Evolutionary conservation across 2,329 filamentous ascomycete genomes (phyloP), one percentile per base, ranked within the genome.

Genomic region (Xylaria multiplex): DNA sequence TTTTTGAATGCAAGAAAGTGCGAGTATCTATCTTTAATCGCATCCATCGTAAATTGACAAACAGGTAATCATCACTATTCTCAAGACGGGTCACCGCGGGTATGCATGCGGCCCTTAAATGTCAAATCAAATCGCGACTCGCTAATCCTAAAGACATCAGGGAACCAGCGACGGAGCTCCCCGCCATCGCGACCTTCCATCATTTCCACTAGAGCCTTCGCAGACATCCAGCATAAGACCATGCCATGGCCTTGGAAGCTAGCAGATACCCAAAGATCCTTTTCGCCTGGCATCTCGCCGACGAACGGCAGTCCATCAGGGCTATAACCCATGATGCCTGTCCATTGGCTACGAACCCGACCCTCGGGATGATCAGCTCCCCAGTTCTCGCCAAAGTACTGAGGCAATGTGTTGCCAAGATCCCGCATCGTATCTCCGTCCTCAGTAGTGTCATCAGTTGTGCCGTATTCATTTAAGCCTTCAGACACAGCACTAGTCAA

Each of bases 241-340:
- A 90, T 91, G 0, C 88, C 88, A 74, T 91, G 87, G 0, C 89
- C 89, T 69, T 89, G 88, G 69, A 91, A 91, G 6, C 86, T 83
- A 2, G 85, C 86, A 37, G 83, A 81, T 1, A 88, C 78, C 81
- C 85, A 89, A 24, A 90, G 72, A 0, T 83, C 57, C 82, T 78
- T 69, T 48, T 81, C 75, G 0, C 75, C 79, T 2, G 81, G 80
- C 63, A 86, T 76, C 65, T 79, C 76, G 0, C 86, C 86, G 0
- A 88, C 82, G 50, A 86, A 79, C 0, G 86, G 86, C 49, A 84
- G 77, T 0, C 81, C 81, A 72, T 89, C 86, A 2, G 81, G 77
- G 7, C 81, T 85, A 68, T 83, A 86, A 0, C 84, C 85, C 83
- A 87, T 88, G 69, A 87, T 84, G 1, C 86, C 86, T 11, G 82